phyloP scores from a whole-genome alignment of 768 basidiomycete species.

The Mycena chlorophos region DNA sequence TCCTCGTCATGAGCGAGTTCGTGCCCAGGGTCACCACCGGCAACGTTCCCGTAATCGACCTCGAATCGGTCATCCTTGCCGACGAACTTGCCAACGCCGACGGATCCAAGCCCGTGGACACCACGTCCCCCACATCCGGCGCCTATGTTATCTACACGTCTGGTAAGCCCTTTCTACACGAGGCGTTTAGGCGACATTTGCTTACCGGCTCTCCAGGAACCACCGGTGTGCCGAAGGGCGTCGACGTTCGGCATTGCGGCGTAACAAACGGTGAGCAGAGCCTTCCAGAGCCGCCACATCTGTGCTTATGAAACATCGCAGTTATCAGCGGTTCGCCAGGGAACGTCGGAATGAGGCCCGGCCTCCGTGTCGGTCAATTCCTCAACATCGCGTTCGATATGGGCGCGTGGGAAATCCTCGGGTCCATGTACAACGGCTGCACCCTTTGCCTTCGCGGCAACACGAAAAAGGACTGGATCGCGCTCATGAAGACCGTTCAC shows the following conservation, averaged over 20 bases:
- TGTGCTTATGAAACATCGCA: slow-evolving; percentile 4
- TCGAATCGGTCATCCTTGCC: slow-evolving; percentile 25
- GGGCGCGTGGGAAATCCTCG: slow-evolving; percentile 49
- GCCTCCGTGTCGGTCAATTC: slow-evolving; percentile 43
- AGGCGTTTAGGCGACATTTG: not conserved
- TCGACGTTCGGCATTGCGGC: slow-evolving; percentile 44
- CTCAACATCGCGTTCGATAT: slow-evolving; percentile 49
- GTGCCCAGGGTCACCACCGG: slow-evolving; percentile 23
- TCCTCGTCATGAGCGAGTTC: slow-evolving; percentile 39
- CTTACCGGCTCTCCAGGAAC: slow-evolving; percentile 34
- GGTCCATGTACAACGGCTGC: slow-evolving; percentile 44
- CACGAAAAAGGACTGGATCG: slow-evolving; percentile 41
- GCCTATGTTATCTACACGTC: slow-evolving; percentile 53
- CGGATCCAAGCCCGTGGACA: slow-evolving; percentile 23
- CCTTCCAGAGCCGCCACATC: not conserved
- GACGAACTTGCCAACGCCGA: slow-evolving; percentile 19
- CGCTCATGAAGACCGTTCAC: slow-evolving; percentile 43
- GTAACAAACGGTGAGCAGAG: slow-evolving; percentile 30
- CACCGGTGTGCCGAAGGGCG: slow-evolving; percentile 48
- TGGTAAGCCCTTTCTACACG: slow-evolving; percentile 28
- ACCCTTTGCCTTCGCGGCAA: slow-evolving; percentile 48
- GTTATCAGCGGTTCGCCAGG: slow-evolving; percentile 34
- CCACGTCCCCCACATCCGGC: slow-evolving; percentile 26
- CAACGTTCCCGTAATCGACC: slow-evolving; percentile 18
- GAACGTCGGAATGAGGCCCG: slow-evolving; percentile 42